Evolutionary conservation across 1,284 basidiomycete species (phyloP).

Genomic region (Leccinum ponderosum): DNA sequence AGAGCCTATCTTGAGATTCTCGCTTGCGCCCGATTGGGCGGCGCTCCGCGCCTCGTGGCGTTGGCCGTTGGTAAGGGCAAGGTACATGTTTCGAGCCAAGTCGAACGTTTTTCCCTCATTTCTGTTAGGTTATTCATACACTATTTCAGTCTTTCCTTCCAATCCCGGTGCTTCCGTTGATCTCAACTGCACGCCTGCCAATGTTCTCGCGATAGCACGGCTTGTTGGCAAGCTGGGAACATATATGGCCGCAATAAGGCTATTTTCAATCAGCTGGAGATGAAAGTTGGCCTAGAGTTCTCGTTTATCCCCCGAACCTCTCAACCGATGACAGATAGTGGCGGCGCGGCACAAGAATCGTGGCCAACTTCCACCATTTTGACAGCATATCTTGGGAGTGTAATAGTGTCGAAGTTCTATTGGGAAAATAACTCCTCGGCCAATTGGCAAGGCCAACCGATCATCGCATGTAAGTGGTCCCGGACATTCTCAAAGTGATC

Average conservation of each 20-base stretch:
- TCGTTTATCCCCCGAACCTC: not conserved
- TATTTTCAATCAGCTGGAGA: not conserved
- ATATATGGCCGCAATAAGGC: not conserved
- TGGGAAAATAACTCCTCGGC: not conserved
- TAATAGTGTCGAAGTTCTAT: not conserved
- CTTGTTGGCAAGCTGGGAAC: slow-evolving; percentile 14
- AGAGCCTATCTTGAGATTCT: not conserved
- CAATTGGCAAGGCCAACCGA: slow-evolving; percentile 12
- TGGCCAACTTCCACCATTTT: not conserved
- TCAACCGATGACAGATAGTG: not conserved
- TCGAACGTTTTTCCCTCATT: not conserved
- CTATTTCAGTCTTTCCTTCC: not conserved
- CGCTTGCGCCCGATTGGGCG: not conserved
- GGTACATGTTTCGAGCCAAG: slow-evolving; percentile 17
- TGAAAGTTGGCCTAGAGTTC: not conserved
- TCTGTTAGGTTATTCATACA: not conserved
- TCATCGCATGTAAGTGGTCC: slow-evolving; percentile 4
- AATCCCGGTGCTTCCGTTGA: not conserved
- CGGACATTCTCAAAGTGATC: no score
- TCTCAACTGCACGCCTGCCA: not conserved
- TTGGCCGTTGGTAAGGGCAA: slow-evolving; percentile 22
- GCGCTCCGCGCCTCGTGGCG: slow-evolving; percentile 22
- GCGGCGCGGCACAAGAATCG: not conserved
- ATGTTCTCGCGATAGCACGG: not conserved
- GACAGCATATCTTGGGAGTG: not conserved